Evolutionary conservation across 495 filamentous ascomycete genomes (phyloP).

Genomic region (Talaromyces thailandensis): DNA sequence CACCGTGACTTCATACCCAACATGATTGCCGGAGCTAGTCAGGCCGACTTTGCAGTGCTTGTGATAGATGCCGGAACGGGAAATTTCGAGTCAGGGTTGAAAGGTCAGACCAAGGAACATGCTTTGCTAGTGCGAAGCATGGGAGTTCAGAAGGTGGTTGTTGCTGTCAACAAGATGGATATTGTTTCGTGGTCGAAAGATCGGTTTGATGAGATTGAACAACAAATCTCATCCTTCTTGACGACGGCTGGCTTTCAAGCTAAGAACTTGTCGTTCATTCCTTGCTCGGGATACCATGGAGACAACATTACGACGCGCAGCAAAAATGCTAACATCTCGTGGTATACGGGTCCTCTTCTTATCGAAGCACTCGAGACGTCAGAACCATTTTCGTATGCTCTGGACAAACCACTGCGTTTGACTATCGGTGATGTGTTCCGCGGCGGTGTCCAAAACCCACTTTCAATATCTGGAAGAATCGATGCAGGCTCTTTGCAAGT

Average conservation of each 20-base stretch:
- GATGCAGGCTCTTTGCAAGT: conserved; percentile 75
- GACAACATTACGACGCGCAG: conserved; percentile 68
- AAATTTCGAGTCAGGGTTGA: conserved; percentile 86
- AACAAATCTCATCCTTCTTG: conserved; percentile 77
- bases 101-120: conserved; percentile 92
- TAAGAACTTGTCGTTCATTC: conserved; percentile 77
- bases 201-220: conserved; percentile 75
- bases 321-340: conserved; percentile 47
- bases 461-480: conserved; percentile 79
- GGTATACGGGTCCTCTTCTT: conserved; percentile 75
- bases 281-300: conserved; percentile 79
- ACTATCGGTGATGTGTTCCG: conserved; percentile 79
- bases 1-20: conserved; percentile 96
- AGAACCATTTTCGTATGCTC: conserved; percentile 56
- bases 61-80: conserved; percentile 85
- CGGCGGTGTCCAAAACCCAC: conserved; percentile 60
- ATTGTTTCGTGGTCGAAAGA: conserved; percentile 68
- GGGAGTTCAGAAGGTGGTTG: conserved; percentile 77
- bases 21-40: conserved; percentile 95
- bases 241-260: conserved; percentile 67
- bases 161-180: conserved; percentile 95
- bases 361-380: conserved; percentile 76
- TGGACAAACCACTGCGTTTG: conserved; percentile 75
- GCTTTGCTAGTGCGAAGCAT: conserved; percentile 83
- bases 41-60: conserved; percentile 92